Conservation (phyloP, 306 rosid genomes). For the Casuarina cunninghamiana region DNA sequence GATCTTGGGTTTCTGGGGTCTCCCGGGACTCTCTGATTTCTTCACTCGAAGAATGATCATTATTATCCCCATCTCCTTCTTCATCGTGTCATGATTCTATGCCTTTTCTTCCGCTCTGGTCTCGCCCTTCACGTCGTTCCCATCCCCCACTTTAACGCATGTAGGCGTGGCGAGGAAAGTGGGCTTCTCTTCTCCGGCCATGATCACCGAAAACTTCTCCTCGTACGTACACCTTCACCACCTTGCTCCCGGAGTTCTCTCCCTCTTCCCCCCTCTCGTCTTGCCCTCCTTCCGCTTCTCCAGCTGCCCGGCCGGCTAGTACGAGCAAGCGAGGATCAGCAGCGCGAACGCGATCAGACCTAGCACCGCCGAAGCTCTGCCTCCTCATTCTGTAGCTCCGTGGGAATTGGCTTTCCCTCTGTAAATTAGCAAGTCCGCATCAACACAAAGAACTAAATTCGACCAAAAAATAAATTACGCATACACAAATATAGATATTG, state of each 20-base stretch:
- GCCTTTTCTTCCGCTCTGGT: not conserved
- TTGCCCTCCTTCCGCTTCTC: constrained; percentile 23
- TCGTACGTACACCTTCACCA: constrained; percentile 51
- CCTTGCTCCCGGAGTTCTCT: constrained; percentile 26
- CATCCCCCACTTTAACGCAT: constrained; percentile 24
- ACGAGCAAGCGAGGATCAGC: constrained; percentile 76
- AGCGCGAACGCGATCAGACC: constrained; percentile 78
- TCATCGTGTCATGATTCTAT: constrained; percentile 27
- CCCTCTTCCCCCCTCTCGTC: constrained; percentile 34
- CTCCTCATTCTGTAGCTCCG: too few relatives aligned
- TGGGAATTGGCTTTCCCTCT: too few relatives aligned
- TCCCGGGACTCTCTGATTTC: constrained; percentile 18
- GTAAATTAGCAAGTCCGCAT: too few relatives aligned
- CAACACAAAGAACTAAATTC: too few relatives aligned
- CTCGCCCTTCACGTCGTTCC: not conserved
- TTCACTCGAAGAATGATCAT: constrained; percentile 5
- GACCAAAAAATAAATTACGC: too few relatives aligned
- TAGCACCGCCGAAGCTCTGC: constrained; percentile 31
- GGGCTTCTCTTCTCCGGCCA: constrained; percentile 87
- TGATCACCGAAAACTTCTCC: constrained; percentile 74
- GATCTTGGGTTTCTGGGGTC: constrained; percentile 4
- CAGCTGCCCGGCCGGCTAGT: constrained; percentile 44
- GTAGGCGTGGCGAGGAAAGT: constrained; percentile 82
- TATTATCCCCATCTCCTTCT: constrained; percentile 29
- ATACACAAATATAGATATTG: too few relatives aligned